These are phyloP conservation scores for Nicotiana otophora DNA, from an alignment of 257 asterid genomes.

Conservation along the genomic window DNA sequence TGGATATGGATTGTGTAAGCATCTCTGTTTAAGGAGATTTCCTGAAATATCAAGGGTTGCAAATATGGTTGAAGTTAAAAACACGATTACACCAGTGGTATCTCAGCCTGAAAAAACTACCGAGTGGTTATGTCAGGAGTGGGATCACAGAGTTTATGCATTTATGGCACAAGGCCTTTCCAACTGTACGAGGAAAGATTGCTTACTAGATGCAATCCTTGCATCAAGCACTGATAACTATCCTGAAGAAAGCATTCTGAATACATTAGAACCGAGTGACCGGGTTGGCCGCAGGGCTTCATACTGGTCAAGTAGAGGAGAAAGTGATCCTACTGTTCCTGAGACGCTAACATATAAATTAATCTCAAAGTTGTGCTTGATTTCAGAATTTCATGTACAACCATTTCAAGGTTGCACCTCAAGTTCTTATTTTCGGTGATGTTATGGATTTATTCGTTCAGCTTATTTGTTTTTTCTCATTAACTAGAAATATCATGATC, in stretches of 20 bases:
- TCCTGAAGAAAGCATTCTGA: constrained; percentile 67
- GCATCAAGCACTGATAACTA: constrained; percentile 80
- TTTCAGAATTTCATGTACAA: constrained; percentile 61
- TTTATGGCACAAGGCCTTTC: constrained; percentile 38
- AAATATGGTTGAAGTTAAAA: constrained; percentile 29
- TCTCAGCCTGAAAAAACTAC: constrained; percentile 17
- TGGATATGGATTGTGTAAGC: constrained; percentile 49
- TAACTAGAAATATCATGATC: constrained; percentile 20
- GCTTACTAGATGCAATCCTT: constrained; percentile 53
- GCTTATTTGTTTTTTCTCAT: constrained; percentile 9
- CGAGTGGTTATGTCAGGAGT: constrained; percentile 32
- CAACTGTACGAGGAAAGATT: constrained; percentile 27
- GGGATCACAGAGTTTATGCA: constrained; percentile 58
- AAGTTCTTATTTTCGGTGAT: not conserved
- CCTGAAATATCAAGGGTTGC: constrained; percentile 43
- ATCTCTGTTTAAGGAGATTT: constrained; percentile 50
- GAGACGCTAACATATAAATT: constrained; percentile 59
- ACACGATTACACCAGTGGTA: constrained; percentile 21
- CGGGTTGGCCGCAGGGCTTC: constrained; percentile 52
- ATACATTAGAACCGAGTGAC: constrained; percentile 52
- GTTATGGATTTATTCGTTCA: not conserved
- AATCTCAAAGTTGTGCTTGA: constrained; percentile 48
- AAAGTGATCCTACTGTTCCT: constrained; percentile 38
- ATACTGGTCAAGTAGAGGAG: constrained; percentile 88
- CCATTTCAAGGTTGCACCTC: constrained; percentile 68